Conservation (phyloP, 257 asterid species). For the Salvia rosmarinus region DNA sequence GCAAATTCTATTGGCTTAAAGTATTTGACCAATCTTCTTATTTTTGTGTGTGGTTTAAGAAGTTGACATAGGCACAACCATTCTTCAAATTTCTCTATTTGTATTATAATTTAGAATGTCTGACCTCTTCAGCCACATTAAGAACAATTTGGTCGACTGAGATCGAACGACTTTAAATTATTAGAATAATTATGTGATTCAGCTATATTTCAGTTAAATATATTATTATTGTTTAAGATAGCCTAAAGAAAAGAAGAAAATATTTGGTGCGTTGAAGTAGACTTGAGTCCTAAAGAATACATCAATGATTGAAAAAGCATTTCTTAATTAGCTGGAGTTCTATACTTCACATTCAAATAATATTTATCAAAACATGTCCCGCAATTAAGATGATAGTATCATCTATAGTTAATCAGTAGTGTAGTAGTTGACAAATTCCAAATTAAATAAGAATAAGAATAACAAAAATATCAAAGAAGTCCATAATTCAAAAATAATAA, state of each 20-base stretch:
- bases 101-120: slow-evolving; percentile 10
- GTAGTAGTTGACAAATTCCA: not conserved
- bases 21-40: slow-evolving; percentile 11
- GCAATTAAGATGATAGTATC: not conserved
- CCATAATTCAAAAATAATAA: no score
- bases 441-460: no score
- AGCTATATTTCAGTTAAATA: not conserved
- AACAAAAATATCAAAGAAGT: not conserved
- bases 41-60: not conserved
- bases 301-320: no score
- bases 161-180: not conserved
- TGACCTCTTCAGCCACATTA: slow-evolving; percentile 20
- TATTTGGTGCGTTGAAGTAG: no score
- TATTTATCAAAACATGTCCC: not conserved
- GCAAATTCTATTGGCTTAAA: slow-evolving; percentile 32
- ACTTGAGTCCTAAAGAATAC: no score
- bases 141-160: not conserved
- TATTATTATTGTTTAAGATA: not conserved
- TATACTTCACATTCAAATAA: no score
- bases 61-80: slow-evolving; percentile 9
- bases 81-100: not conserved
- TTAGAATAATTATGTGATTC: not conserved
- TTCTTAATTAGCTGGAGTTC: no score
- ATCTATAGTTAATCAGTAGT: not conserved
- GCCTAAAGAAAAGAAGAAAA: no score